Percentiles rank a stretch among this genome's conserved stretches.
These are phyloP conservation scores for Strobilomyces echinocephalus DNA, from an alignment of 768 basidiomycete species.

Conservation along the genomic window DNA sequence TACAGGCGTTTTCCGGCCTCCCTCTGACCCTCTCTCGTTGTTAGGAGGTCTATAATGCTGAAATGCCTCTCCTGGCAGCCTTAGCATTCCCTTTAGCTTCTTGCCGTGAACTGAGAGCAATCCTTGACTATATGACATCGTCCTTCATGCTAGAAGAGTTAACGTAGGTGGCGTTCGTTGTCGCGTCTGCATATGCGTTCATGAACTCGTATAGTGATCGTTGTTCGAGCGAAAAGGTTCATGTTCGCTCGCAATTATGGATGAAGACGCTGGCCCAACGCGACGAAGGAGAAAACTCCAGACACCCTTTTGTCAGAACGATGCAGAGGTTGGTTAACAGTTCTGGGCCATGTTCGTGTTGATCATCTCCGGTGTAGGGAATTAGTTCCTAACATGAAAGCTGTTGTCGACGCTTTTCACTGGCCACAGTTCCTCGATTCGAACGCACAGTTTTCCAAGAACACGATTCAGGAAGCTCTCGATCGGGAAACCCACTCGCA, in stretches of 20 bases:
- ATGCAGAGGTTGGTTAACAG: slow-evolving; percentile 22
- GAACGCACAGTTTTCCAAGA: slow-evolving; percentile 19
- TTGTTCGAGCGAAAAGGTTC: slow-evolving; percentile 18
- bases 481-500: slow-evolving; percentile 23
- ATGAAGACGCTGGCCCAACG: slow-evolving; percentile 18
- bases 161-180: slow-evolving; percentile 15
- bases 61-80: slow-evolving; percentile 25
- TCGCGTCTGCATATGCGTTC: neutral
- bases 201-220: slow-evolving; percentile 18
- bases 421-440: slow-evolving; percentile 26
- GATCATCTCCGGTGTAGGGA: slow-evolving; percentile 12
- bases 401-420: slow-evolving; percentile 22
- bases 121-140: slow-evolving; percentile 26
- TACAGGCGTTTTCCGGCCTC: too few species aligned
- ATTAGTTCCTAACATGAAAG: slow-evolving; percentile 22
- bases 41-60: slow-evolving; percentile 25
- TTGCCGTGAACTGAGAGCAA: slow-evolving; percentile 17
- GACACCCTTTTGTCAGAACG: slow-evolving; percentile 22
- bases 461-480: slow-evolving; percentile 22
- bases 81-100: slow-evolving; percentile 23
- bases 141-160: slow-evolving; percentile 31
- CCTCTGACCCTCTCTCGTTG: neutral
- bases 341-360: neutral
- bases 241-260: slow-evolving; percentile 21
- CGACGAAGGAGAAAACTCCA: slow-evolving; percentile 12